These are phyloP conservation scores for Ajuga chamaepitys DNA, from an alignment of 257 asterid genomes.

Conservation along the genomic window DNA sequence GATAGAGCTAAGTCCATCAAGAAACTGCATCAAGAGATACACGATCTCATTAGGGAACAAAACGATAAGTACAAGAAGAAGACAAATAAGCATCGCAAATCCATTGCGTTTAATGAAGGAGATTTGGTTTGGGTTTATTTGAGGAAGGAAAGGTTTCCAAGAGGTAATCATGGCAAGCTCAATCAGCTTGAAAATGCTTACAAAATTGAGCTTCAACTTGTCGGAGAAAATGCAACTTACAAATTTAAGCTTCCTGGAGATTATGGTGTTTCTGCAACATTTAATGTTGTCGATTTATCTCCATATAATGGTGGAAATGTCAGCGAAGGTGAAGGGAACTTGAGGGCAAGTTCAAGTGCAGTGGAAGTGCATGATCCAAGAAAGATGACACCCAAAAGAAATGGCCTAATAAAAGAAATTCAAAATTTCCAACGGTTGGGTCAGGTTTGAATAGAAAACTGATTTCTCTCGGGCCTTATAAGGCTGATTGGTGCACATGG, in stretches of 20 bases:
- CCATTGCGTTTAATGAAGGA: neutral
- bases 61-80: neutral
- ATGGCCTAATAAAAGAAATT: too few species aligned
- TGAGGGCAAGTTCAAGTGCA: neutral
- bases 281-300: neutral
- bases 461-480: too few species aligned
- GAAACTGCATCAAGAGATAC: neutral
- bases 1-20: neutral
- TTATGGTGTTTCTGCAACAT: neutral
- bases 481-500: too few species aligned
- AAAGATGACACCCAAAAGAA: too few species aligned
- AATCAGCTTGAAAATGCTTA: neutral
- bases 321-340: neutral
- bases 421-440: too few species aligned
- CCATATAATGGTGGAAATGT: neutral
- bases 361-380: neutral
- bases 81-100: neutral
- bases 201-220: neutral
- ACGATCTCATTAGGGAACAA: neutral
- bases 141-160: neutral
- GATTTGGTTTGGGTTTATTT: conserved; percentile 5
- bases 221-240: neutral
- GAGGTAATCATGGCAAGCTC: neutral
- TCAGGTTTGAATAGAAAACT: too few species aligned
- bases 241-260: neutral